Base-by-base conservation (phyloP, 2,329 filamentous ascomycete genomes). In the Colletotrichum endophyticum region DNA sequence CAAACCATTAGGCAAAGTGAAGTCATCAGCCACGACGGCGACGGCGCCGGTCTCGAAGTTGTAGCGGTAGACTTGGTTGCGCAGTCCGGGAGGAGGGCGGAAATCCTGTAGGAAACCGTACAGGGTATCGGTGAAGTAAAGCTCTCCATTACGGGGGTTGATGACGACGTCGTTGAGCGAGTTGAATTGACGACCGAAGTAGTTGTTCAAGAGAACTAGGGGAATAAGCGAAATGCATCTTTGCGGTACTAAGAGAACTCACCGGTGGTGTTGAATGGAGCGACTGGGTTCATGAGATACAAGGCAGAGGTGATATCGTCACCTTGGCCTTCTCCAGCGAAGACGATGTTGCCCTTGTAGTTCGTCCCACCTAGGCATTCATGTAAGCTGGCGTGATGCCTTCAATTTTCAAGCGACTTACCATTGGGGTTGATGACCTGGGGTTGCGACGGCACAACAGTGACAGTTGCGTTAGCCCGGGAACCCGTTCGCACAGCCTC, bases 81-180 rank as follows among this genome's bases (percentile, higher is more conserved):
- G 90, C 11, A 92, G 80, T 0, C 87, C 88, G 0, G 91, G 91
- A 7, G 81, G 78, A 0, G 89, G 89, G 0, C 91, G 86, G 79
- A 93, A 92, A 22, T 90, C 86, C 79, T 93, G 91, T 39, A 90
- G 85, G 76, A 86, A 90, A 3, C 91, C 92, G 77, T 93, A 93
- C 5, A 88, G 86, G 0, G 90, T 89, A 73, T 94, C 92, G 3
- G 91, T 93, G 79, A 94, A 93, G 84, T 92, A 94, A 15, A 93
- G 83, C 27, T 91, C 88, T 22, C 87, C 86, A 73, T 89, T 92
- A 7, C 82, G 81, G 34, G 91, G 86, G 78, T 92, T 87, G 72
- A 91, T 80, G 2, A 87, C 86, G 0, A 91, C 86, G 76, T 93
- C 92, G 78, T 93, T 93, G 16, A 92, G 82, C 0, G 91, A 92